These are phyloP conservation scores for Babesia ovis DNA, from an alignment of 169 alveolate species.

Conservation along the genomic window DNA sequence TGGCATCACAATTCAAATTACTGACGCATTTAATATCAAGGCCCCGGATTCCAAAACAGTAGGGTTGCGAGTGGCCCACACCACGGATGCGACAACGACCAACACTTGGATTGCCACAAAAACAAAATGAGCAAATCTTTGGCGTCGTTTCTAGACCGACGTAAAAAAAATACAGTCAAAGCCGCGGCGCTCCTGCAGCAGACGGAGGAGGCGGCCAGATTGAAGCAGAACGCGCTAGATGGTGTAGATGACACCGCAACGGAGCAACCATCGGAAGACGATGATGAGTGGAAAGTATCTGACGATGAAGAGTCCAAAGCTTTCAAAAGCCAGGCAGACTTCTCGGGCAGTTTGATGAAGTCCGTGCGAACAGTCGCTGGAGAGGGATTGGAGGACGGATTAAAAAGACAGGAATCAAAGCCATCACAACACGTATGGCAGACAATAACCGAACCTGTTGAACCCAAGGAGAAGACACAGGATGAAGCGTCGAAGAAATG, in stretches of 20 bases:
- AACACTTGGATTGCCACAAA: background rate
- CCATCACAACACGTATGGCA: constrained; percentile 60
- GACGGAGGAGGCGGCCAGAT: constrained; percentile 61
- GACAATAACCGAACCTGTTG: constrained; percentile 14
- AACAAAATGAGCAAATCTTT: constrained; percentile 53
- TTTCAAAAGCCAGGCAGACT: constrained; percentile 6
- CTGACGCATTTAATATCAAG: too few relatives aligned
- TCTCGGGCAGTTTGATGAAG: constrained; percentile 53
- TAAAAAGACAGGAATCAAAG: constrained; percentile 19
- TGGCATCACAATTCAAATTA: too few relatives aligned
- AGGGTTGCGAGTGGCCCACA: background rate
- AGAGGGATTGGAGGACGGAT: constrained; percentile 42
- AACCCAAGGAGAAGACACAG: constrained; percentile 4
- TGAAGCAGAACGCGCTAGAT: constrained; percentile 27
- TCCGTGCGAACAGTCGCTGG: constrained; percentile 49
- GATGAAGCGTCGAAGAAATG: constrained; percentile 57
- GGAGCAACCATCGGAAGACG: constrained; percentile 65
- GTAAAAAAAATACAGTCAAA: constrained; percentile 63
- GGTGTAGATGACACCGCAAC: constrained; percentile 37
- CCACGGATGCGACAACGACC: background rate
- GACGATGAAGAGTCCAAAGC: constrained; percentile 54
- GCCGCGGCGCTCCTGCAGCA: constrained; percentile 64
- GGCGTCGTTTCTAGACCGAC: constrained; percentile 64
- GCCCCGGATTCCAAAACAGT: background rate
- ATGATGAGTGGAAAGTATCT: constrained; percentile 68